Conservation (phyloP, 805 yeast genomes). For the Kodamaea hsintzibuensis region DNA sequence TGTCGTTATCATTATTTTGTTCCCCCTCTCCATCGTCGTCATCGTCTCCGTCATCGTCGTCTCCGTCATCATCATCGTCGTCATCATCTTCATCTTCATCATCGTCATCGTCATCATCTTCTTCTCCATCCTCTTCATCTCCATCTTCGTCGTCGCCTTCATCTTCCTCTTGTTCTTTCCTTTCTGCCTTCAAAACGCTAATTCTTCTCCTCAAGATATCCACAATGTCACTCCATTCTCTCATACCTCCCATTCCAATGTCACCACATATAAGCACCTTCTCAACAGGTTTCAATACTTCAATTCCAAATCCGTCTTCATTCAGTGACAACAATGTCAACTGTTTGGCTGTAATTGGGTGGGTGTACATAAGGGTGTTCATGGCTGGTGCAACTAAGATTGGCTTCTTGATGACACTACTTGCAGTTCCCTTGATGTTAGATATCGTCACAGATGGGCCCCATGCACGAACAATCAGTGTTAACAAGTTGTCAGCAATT, state of each 20-base stretch:
- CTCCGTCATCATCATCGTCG: constrained; percentile 31
- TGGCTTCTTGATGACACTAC: constrained; percentile 33
- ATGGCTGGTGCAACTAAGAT: constrained; percentile 49
- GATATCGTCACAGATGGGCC: constrained; percentile 26
- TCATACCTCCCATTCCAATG: constrained; percentile 52
- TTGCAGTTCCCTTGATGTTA: background rate
- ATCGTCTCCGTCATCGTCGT: constrained; percentile 36
- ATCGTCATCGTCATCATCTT: constrained; percentile 39
- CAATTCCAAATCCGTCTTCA: constrained; percentile 45
- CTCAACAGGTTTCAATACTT: constrained; percentile 46
- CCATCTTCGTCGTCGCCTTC: constrained; percentile 37
- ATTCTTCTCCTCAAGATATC: constrained; percentile 42
- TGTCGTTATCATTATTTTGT: constrained; percentile 39
- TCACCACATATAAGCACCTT: constrained; percentile 50
- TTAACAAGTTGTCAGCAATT: constrained; percentile 44
- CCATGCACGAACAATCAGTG: constrained; percentile 46
- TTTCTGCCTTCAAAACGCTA: constrained; percentile 27
- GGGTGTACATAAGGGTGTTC: constrained; percentile 50
- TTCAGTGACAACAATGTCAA: constrained; percentile 29
- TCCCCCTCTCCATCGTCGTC: constrained; percentile 33
- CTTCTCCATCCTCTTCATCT: constrained; percentile 33
- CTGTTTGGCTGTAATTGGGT: constrained; percentile 46
- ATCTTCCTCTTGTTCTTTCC: constrained; percentile 26
- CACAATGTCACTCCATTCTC: constrained; percentile 48
- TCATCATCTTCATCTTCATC: constrained; percentile 41